A percentile compares a stretch with the other conserved stretches of the same genome.
These are phyloP conservation scores for Aphanomyces cochlioides DNA, from an alignment of 352 stramenopile species.

Conservation along the genomic window DNA sequence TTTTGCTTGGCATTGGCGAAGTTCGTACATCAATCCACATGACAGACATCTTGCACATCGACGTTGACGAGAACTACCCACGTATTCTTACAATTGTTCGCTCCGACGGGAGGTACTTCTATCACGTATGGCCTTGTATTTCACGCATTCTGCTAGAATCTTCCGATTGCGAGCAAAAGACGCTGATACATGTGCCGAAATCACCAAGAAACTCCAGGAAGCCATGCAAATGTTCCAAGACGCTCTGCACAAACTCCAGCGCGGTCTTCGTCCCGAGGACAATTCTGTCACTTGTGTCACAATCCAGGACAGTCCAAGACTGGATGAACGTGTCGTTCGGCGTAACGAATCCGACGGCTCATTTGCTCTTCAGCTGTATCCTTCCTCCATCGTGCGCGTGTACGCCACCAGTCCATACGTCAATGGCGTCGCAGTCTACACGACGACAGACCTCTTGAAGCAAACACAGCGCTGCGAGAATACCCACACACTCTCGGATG, in stretches of 20 bases:
- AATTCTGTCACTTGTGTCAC: slow-evolving; percentile 67
- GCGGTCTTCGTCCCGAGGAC: slow-evolving; percentile 59
- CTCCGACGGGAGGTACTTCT: slow-evolving; percentile 48
- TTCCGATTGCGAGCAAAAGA: slow-evolving; percentile 65
- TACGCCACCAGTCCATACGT: slow-evolving; percentile 61
- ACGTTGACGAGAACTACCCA: slow-evolving; percentile 67
- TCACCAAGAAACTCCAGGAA: slow-evolving; percentile 43
- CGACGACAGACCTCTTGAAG: slow-evolving; percentile 23
- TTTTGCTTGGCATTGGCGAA: slow-evolving; percentile 49
- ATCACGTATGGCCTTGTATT: not conserved
- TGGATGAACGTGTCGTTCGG: slow-evolving; percentile 48
- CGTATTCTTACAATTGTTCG: slow-evolving; percentile 73
- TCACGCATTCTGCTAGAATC: slow-evolving; percentile 30
- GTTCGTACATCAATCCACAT: slow-evolving; percentile 63
- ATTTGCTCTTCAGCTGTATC: slow-evolving; percentile 66
- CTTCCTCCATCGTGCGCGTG: slow-evolving; percentile 59
- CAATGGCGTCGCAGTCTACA: slow-evolving; percentile 52
- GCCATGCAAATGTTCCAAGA: slow-evolving; percentile 66
- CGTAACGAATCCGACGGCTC: slow-evolving; percentile 36
- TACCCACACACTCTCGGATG: not conserved
- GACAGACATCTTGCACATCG: slow-evolving; percentile 75
- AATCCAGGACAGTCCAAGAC: slow-evolving; percentile 62
- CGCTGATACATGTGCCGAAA: slow-evolving; percentile 57
- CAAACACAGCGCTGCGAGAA: slow-evolving; percentile 7
- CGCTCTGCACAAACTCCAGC: slow-evolving; percentile 61